Evolutionary conservation across 495 filamentous ascomycete species (phyloP), one percentile per base, ranked within the genome.

Genomic region (Daldinia childiae): DNA sequence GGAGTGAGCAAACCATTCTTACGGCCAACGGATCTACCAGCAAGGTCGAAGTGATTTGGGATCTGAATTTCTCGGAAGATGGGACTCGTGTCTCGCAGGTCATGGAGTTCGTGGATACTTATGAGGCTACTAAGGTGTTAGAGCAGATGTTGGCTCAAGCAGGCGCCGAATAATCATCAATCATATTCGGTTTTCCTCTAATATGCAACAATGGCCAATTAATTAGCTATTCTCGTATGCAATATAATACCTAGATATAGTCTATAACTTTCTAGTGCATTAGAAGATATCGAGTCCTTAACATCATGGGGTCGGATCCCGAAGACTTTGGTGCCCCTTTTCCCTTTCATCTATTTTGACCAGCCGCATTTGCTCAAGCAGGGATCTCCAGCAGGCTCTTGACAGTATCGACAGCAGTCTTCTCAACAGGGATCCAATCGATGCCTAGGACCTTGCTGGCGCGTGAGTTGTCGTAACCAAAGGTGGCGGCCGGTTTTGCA

Each of bases 351-450:
- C 26, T 24, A 54, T 15, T 21, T 21, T 0, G 11, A n/a, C 26
- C 26, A 54, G 14, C 8, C 30, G 15, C 12, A 36, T 39, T 45
- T 14, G 11, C 24, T 50, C 38, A 79, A 19, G 72, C 77, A n/a
- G 80, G 80, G 34, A 82, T 66, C 64, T 70, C 69, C 66, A 85
- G 78, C 68, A 92, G 70, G 32, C 83, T 86, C 74, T 83, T 83
- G 27, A 89, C 84, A 4, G 85, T 85, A 74, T 92, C 90, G 17
- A 82, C 77, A 19, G 89, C 78, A 21, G 72, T 82, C 76, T 87
- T 79, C 76, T 91, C 85, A 27, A 91, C 60, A n/a, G 72, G 55
- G 39, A 78, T 85, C 79, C 84, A 91, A 48, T 88, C 77, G 27
- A 90, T 82, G 9, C 87, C 88, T 66, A 91, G 72, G 50, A 88